Conservation (phyloP, 2,329 filamentous ascomycete species). For the Monilinia laxa region DNA sequence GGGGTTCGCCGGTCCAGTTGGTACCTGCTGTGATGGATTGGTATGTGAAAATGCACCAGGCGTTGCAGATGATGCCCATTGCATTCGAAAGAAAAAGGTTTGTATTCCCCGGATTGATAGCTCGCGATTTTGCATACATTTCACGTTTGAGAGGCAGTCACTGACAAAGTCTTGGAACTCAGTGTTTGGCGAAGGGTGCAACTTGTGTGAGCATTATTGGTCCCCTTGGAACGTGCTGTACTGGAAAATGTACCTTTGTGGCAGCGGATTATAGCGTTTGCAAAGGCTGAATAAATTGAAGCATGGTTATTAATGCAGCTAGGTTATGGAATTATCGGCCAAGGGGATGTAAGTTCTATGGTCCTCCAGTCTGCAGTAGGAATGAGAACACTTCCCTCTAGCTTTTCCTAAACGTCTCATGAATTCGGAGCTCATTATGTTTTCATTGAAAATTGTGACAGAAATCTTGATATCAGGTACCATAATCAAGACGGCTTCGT, state of each 20-base stretch:
- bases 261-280: constrained; percentile 12
- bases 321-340: rapidly evolving
- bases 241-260: constrained; percentile 9
- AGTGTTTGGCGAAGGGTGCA: constrained; percentile 7
- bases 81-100: constrained; percentile 16
- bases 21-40: constrained; percentile 12
- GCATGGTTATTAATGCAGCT: neutral
- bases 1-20: constrained; percentile 15
- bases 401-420: neutral
- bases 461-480: neutral
- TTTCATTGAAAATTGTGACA: neutral
- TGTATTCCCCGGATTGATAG: neutral
- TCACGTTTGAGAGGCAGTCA: neutral
- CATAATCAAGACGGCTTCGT: neutral
- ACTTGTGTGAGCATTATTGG: constrained; percentile 13
- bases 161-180: neutral
- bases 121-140: neutral
- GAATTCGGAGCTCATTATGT: neutral
- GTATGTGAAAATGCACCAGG: neutral
- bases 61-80: constrained; percentile 17
- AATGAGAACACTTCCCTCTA: neutral
- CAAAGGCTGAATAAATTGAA: neutral
- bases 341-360: neutral
- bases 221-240: constrained; percentile 4
- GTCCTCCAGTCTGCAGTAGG: too few relatives aligned